These are phyloP conservation scores for Metahyphopichia silvanorum DNA, from an alignment of 805 yeast species.

Conservation along the genomic window DNA sequence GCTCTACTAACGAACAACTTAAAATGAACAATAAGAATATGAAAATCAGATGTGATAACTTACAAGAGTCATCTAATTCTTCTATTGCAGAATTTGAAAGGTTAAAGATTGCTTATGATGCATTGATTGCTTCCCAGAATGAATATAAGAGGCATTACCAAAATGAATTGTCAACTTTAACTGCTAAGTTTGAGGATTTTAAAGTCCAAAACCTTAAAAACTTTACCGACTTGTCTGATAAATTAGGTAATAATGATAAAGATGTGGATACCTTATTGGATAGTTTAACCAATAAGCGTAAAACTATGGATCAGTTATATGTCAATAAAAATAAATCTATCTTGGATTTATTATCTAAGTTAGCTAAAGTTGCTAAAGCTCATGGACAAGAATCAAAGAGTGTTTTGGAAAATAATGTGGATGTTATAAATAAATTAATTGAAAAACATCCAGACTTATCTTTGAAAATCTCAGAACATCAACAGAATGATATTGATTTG, in stretches of 20 bases:
- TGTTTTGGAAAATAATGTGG: conserved; percentile 45
- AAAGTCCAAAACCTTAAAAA: conserved; percentile 32
- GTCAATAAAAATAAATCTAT: conserved; percentile 44
- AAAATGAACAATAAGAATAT: conserved; percentile 48
- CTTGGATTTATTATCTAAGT: conserved; percentile 37
- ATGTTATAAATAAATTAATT: conserved; percentile 37
- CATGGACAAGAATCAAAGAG: conserved; percentile 49
- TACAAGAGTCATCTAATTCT: conserved; percentile 44
- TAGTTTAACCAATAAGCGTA: conserved; percentile 43
- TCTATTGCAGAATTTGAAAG: conserved; percentile 53
- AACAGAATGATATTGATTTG: conserved; percentile 27
- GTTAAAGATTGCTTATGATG: conserved; percentile 57
- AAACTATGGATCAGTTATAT: conserved; percentile 48
- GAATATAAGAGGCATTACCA: conserved; percentile 50
- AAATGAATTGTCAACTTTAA: conserved; percentile 38
- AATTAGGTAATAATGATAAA: conserved; percentile 44
- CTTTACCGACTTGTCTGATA: conserved; percentile 31
- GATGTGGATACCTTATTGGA: conserved; percentile 50
- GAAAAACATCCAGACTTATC: conserved; percentile 34
- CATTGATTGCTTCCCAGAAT: conserved; percentile 48
- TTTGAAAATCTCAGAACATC: conserved; percentile 24
- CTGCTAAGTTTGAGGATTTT: conserved; percentile 32
- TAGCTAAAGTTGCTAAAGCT: conserved; percentile 42
- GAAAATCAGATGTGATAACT: conserved; percentile 45
- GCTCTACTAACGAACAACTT: conserved; percentile 45